These are phyloP conservation scores for Rhodamnia argentea DNA, from an alignment of 345 rosid genomes.

Conservation along the genomic window DNA sequence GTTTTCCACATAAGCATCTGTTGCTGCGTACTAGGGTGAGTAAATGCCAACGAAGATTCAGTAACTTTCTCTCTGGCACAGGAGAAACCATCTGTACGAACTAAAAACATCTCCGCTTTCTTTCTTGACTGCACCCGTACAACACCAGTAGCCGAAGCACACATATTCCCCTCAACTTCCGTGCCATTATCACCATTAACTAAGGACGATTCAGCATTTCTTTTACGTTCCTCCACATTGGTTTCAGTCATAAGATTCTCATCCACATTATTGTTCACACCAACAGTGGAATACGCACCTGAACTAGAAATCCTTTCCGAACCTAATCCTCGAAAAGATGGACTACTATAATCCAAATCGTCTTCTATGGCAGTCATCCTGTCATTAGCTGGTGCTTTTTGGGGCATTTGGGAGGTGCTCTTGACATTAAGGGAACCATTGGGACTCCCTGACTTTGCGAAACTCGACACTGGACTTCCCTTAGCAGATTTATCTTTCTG, in stretches of 20 bases:
- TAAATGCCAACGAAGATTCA: constrained; percentile 90
- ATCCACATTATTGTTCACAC: constrained; percentile 15
- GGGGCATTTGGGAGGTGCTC: constrained; percentile 12
- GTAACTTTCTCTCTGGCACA: constrained; percentile 93
- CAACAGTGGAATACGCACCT: constrained; percentile 11
- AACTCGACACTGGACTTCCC: neutral
- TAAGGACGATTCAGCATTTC: constrained; percentile 19
- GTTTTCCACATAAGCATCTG: constrained; percentile 99
- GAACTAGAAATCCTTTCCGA: neutral
- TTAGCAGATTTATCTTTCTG: constrained; percentile 5
- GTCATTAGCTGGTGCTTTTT: constrained; percentile 7
- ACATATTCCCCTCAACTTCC: constrained; percentile 75
- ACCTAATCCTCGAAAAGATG: neutral
- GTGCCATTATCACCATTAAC: constrained; percentile 49
- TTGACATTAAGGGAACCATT: constrained; percentile 14
- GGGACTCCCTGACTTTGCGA: constrained; percentile 22
- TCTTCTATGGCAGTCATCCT: neutral
- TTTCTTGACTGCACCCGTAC: constrained; percentile 92
- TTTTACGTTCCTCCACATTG: constrained; percentile 14
- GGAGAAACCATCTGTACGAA: constrained; percentile 94
- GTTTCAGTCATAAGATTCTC: constrained; percentile 14
- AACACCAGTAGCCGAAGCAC: constrained; percentile 95
- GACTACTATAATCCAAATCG: neutral
- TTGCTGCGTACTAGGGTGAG: constrained; percentile 98
- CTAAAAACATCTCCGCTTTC: constrained; percentile 97